phyloP scores from a whole-genome alignment of 441 rosid species.

The Corymbia citriodora region DNA sequence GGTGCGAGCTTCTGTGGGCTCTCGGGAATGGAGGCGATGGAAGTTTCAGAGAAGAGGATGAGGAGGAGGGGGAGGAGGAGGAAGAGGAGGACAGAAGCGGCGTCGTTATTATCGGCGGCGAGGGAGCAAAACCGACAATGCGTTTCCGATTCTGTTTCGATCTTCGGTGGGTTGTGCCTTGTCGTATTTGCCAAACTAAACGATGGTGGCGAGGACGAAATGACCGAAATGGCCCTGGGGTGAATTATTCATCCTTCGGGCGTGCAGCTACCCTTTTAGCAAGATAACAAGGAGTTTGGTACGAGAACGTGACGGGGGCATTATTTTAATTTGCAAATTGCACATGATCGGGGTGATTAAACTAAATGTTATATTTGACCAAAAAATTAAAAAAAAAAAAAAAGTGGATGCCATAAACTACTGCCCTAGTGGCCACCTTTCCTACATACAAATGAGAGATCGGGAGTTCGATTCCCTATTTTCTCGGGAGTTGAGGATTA shows the following conservation, averaged over 20 bases:
- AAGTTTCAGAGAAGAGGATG: not conserved
- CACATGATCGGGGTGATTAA: not conserved
- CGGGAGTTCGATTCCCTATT: too few relatives aligned
- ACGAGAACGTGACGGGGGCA: not conserved
- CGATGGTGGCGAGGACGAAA: not conserved
- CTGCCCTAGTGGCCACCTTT: too few relatives aligned
- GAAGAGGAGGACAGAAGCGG: not conserved
- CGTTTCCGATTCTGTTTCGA: not conserved
- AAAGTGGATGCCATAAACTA: too few relatives aligned
- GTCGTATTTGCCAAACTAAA: not conserved
- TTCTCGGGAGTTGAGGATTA: too few relatives aligned
- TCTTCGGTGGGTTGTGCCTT: not conserved
- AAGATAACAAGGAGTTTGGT: not conserved
- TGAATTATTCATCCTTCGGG: not conserved
- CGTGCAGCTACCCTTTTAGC: not conserved
- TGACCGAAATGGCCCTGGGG: conserved; percentile 3
- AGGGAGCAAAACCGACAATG: conserved; percentile 2
- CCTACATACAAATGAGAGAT: too few relatives aligned
- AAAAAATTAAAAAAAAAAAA: not conserved
- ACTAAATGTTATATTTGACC: not conserved
- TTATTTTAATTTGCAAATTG: not conserved
- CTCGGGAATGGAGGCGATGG: not conserved
- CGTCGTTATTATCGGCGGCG: not conserved
- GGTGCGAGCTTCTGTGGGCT: not conserved
- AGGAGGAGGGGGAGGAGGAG: not conserved